Conservation (phyloP, 108 stramenopile genomes). For the Nitzschia putrida region DNA sequence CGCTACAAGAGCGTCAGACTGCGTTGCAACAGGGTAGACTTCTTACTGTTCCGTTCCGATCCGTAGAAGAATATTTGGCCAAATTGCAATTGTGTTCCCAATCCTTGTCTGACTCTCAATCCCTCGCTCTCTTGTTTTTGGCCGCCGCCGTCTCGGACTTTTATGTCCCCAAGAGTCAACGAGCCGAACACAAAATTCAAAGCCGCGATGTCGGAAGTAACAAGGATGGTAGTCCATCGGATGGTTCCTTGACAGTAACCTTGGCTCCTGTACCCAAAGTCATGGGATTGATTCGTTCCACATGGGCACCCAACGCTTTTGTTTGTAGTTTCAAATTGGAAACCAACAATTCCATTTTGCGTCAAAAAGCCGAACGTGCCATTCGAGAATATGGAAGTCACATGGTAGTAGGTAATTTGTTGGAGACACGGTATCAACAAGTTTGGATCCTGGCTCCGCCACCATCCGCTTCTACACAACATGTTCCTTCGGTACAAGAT, state of each 20-base stretch:
- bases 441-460: constrained; percentile 65
- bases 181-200: constrained; percentile 94
- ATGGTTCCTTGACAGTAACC: constrained; percentile 53
- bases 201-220: constrained; percentile 45
- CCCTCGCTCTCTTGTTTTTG: constrained; percentile 78
- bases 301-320: constrained; percentile 93
- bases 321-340: constrained; percentile 98
- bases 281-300: constrained; percentile 65
- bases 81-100: constrained; percentile 64
- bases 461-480: not conserved
- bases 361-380: constrained; percentile 83
- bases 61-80: constrained; percentile 87
- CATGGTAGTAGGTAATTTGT: constrained; percentile 94
- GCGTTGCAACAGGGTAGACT: constrained; percentile 62
- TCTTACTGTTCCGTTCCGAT: constrained; percentile 73
- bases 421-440: constrained; percentile 84
- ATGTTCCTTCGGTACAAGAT: constrained; percentile 16
- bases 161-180: constrained; percentile 82
- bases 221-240: no score
- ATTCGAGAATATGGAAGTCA: constrained; percentile 90
- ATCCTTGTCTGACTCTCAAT: constrained; percentile 50
- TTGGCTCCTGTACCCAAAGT: constrained; percentile 90
- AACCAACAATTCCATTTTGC: constrained; percentile 87
- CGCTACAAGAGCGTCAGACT: constrained; percentile 46
- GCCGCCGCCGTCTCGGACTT: constrained; percentile 98